Conservation (phyloP, 2,329 filamentous ascomycete species). For the Cladophialophora chaetospira region DNA sequence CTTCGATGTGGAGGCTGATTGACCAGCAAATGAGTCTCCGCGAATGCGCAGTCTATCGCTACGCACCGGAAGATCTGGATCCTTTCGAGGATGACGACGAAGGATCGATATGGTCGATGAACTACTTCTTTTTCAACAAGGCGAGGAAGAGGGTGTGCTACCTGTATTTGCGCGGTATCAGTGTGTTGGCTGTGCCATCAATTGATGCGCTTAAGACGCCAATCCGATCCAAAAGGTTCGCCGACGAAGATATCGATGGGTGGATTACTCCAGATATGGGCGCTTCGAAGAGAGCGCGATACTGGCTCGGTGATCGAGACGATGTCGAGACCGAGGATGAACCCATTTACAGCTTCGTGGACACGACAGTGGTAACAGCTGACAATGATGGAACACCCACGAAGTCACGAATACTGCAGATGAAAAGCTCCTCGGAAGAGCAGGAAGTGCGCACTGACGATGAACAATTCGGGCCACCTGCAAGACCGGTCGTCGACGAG, state of each 20-base stretch:
- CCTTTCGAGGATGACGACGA: constrained; percentile 92
- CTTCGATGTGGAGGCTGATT: constrained; percentile 86
- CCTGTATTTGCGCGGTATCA: constrained; percentile 84
- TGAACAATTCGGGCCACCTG: constrained; percentile 32
- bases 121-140: constrained; percentile 99
- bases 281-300: constrained; percentile 78
- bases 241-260: constrained; percentile 48
- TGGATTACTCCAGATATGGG: constrained; percentile 56
- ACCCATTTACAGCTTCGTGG: background rate
- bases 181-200: constrained; percentile 68
- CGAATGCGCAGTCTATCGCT: constrained; percentile 87
- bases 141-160: constrained; percentile 89
- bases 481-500: constrained; percentile 42
- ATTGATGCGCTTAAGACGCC: constrained; percentile 51
- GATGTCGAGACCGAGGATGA: constrained; percentile 43
- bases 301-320: constrained; percentile 77
- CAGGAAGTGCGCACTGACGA: constrained; percentile 29
- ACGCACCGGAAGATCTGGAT: constrained; percentile 77
- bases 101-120: constrained; percentile 88
- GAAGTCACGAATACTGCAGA: background rate
- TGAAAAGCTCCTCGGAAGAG: constrained; percentile 4
- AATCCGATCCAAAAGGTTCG: constrained; percentile 48
- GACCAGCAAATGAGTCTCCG: constrained; percentile 93
- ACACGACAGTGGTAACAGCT: constrained; percentile 40
- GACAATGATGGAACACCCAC: constrained; percentile 7